Percentiles rank a stretch among this genome's conserved stretches.
Conservation (phyloP, 331 rosid genomes). For the Erythrophleum ivorense region DNA sequence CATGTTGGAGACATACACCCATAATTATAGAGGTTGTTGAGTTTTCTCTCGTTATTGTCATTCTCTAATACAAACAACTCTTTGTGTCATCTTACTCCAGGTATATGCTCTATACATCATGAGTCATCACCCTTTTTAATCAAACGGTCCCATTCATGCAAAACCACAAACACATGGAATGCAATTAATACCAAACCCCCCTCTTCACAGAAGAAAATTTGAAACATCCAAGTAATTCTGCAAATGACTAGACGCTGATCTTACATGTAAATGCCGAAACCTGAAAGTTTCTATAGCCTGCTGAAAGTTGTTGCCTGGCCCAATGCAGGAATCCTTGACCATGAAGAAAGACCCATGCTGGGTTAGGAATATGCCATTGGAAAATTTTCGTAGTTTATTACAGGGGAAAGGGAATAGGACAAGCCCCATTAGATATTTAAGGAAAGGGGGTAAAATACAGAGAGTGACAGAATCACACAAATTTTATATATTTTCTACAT, state of each 20-base stretch:
- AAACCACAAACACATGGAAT: conserved; percentile 27
- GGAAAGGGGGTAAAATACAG: conserved; percentile 38
- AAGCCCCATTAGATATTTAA: conserved; percentile 39
- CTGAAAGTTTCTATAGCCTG: conserved; percentile 47
- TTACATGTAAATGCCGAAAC: conserved; percentile 40
- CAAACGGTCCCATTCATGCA: not conserved
- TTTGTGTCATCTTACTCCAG: conserved; percentile 46
- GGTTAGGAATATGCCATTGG: conserved; percentile 49
- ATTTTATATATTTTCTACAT: conserved; percentile 51
- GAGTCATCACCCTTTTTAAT: not conserved
- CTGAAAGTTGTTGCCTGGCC: conserved; percentile 57
- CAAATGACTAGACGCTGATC: conserved; percentile 28
- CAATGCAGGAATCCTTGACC: conserved; percentile 62
- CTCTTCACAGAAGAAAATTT: conserved; percentile 14
- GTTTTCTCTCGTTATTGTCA: conserved; percentile 35
- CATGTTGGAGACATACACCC: conserved; percentile 49
- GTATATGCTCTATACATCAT: conserved; percentile 28
- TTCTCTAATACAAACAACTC: conserved; percentile 49
- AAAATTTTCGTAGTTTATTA: conserved; percentile 39
- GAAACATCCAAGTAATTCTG: not conserved
- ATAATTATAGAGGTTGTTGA: conserved; percentile 50
- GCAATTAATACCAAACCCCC: conserved; percentile 37
- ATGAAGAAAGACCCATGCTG: conserved; percentile 46
- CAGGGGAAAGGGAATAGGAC: conserved; percentile 43
- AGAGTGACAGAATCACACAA: conserved; percentile 37